Percentiles rank a stretch among this genome's conserved stretches.
Conservation (phyloP, 257 asterid genomes). For the Nicotiana tabacum region DNA sequence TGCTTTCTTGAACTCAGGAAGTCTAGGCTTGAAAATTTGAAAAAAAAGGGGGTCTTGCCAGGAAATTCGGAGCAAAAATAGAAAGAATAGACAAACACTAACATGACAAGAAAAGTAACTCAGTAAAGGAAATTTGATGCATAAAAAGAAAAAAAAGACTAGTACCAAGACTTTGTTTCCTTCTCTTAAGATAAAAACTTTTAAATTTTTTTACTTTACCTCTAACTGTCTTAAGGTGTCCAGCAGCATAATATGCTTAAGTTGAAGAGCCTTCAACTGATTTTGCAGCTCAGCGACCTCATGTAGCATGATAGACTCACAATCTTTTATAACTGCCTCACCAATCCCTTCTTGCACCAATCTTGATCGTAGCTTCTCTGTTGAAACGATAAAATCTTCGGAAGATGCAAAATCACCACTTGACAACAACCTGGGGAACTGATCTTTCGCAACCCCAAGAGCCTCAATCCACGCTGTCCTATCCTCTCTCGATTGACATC, state of each 20-base stretch:
- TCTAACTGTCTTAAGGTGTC: slow-evolving; percentile 89
- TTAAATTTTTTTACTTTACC: slow-evolving; percentile 30
- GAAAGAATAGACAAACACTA: not conserved
- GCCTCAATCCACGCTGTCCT: slow-evolving; percentile 93
- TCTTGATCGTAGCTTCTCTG: slow-evolving; percentile 69
- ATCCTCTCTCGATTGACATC: slow-evolving; percentile 88
- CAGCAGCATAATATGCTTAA: slow-evolving; percentile 77
- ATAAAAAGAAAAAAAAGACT: not conserved
- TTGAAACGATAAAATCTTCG: slow-evolving; percentile 76
- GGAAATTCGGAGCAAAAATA: not conserved
- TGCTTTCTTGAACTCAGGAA: not conserved
- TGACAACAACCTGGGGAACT: slow-evolving; percentile 80
- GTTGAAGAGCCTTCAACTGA: slow-evolving; percentile 74
- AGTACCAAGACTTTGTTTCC: not conserved
- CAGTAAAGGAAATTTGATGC: not conserved
- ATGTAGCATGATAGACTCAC: slow-evolving; percentile 73
- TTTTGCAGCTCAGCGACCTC: slow-evolving; percentile 81
- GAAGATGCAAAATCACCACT: slow-evolving; percentile 77
- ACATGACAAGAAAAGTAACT: not conserved
- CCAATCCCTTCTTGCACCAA: slow-evolving; percentile 68
- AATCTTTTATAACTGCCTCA: slow-evolving; percentile 70
- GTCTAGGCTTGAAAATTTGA: slow-evolving; percentile 2
- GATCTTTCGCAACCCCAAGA: slow-evolving; percentile 82
- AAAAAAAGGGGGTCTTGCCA: not conserved
- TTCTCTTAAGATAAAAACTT: not conserved